A percentile compares a stretch with the other conserved stretches of the same genome.
These are phyloP conservation scores for Silene noctiflora DNA, from an alignment of 179 eudicot species.

Conservation along the genomic window DNA sequence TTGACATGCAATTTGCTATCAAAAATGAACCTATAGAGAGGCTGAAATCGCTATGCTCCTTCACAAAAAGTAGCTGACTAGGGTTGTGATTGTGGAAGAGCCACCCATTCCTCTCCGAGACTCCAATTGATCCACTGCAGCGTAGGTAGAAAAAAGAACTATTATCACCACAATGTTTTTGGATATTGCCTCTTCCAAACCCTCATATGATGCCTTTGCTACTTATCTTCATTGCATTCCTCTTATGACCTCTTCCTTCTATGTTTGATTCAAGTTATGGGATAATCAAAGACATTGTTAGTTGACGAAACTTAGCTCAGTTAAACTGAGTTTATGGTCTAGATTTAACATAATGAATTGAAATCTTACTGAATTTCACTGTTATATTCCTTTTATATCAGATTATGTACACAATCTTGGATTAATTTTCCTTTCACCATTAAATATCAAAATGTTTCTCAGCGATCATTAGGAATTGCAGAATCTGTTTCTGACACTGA, in stretches of 20 bases:
- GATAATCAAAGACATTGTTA: not conserved
- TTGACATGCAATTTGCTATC: not conserved
- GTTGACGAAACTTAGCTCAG: not conserved
- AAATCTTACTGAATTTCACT: not conserved
- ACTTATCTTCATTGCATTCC: not conserved
- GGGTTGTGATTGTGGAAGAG: not conserved
- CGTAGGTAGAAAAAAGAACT: not conserved
- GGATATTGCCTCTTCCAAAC: not conserved
- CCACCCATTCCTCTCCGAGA: not conserved
- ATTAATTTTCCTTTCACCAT: not conserved
- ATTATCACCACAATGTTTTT: not conserved
- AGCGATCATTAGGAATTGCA: not conserved
- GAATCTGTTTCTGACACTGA: not conserved
- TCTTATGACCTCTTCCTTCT: not conserved
- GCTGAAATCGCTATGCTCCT: not conserved
- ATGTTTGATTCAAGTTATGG: not conserved
- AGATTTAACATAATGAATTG: not conserved
- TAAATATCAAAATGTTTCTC: constrained; percentile 3
- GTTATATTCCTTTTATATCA: not conserved
- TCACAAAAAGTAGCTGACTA: not conserved
- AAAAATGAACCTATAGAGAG: not conserved
- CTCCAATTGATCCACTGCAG: not conserved
- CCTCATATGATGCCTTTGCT: not conserved
- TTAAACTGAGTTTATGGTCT: not conserved
- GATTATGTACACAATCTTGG: not conserved